These are phyloP conservation scores for Neopestalotiopsis sp. DNA, from an alignment of 2,329 filamentous ascomycete genomes.

Conservation along the genomic window DNA sequence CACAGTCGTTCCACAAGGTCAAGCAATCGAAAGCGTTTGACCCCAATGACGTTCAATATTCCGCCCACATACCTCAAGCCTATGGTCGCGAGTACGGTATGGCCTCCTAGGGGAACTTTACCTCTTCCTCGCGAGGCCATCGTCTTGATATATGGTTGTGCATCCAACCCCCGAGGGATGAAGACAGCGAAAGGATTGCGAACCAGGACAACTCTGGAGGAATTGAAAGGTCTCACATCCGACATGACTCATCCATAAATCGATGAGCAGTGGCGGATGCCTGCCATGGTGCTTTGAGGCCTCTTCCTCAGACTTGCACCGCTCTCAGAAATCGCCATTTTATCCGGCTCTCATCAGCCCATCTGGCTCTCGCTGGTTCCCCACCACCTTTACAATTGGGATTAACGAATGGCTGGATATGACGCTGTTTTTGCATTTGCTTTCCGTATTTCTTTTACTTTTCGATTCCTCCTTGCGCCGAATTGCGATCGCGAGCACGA, in stretches of 20 bases:
- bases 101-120: not conserved
- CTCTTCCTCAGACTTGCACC: not conserved
- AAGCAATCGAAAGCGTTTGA: slow-evolving; percentile 17
- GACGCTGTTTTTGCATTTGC: slow-evolving; percentile 17
- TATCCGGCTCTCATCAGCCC: not conserved
- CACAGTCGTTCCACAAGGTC: slow-evolving; percentile 7
- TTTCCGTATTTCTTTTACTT: slow-evolving; percentile 2
- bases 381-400: not conserved
- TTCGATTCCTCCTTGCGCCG: not conserved
- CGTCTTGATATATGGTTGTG: not conserved
- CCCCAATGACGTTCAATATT: slow-evolving; percentile 9
- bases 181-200: not conserved
- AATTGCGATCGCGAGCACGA: slow-evolving; percentile 13
- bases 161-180: not conserved
- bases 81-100: not conserved
- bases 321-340: not conserved
- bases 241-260: not conserved
- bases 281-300: not conserved
- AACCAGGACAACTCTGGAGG: not conserved
- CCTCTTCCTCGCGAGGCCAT: not conserved
- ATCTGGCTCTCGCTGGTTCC: not conserved
- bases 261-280: not conserved
- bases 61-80: not conserved
- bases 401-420: slow-evolving; percentile 14
- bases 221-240: not conserved